Evolutionary conservation across 495 filamentous ascomycete species (phyloP), one percentile per base, ranked within the genome.

Genomic region (Lasiosphaeria miniovina): DNA sequence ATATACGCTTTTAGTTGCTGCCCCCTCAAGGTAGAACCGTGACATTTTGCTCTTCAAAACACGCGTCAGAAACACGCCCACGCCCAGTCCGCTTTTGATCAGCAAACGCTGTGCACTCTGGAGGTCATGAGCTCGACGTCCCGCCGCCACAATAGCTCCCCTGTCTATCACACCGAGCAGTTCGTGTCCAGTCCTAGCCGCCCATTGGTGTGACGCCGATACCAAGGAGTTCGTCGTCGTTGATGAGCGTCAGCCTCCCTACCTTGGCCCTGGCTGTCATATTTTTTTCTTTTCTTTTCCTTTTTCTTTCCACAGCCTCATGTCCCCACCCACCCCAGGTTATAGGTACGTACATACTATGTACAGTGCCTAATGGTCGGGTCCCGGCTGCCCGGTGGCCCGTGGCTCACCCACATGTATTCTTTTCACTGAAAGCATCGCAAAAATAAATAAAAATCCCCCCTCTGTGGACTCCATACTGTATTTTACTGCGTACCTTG

Each of bases 81-180:
- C 4, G 14, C 8, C n/a, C 45, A n/a, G 14, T n/a, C 45, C 8
- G 6, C n/a, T 6, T 49, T 49, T 35, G 36, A 24, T 58, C 24
- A 24, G 24, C 24, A 24, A 24, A 1, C 24, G 24, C 24, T 24
- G 24, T 24, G 24, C 24, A n/a, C 24, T 24, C 24, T 24, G 24
- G 48, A 51, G 55, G 61, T 67, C 58, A 67, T 63, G 58, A 52
- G 58, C 61, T 55, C 57, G 51, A 48, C 52, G 53, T 24, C 24
- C 54, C 48, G 49, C 49, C 57, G 33, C 35, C 34, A 52, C 6
- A 14, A 32, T 31, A 11, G 41, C 58, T 51, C 48, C 36, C 15
- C 57, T 24, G 31, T 41, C 59, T 57, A 62, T 60, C 62, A 60
- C 62, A 57, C 57, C 56, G 56, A 41, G 56, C 65, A 60, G 24